Percentiles rank a stretch among this genome's conserved stretches.
Conservation (phyloP, 805 yeast genomes). For the Spathaspora arborariae region DNA sequence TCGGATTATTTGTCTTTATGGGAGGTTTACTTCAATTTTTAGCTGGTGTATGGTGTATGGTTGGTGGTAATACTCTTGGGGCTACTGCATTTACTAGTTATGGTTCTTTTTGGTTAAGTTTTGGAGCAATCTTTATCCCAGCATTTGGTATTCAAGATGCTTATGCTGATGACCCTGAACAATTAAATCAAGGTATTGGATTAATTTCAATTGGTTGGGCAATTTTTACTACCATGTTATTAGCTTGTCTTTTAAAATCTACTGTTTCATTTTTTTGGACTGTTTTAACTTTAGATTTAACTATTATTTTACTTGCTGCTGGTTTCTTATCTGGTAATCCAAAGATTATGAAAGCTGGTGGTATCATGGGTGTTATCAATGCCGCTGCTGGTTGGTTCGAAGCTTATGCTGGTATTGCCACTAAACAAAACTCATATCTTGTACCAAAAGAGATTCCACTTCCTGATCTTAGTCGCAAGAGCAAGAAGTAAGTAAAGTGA, state of each 20-base stretch:
- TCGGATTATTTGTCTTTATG: constrained; percentile 46
- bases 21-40: constrained; percentile 48
- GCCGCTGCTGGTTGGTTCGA: constrained; percentile 56
- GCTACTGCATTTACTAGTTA: constrained; percentile 49
- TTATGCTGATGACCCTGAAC: constrained; percentile 40
- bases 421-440: constrained; percentile 54
- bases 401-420: constrained; percentile 58
- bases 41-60: constrained; percentile 48
- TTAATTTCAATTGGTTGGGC: constrained; percentile 61
- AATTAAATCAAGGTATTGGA: constrained; percentile 48
- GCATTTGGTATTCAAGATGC: constrained; percentile 51
- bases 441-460: constrained; percentile 45
- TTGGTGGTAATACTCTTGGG: constrained; percentile 53
- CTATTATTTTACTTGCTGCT: constrained; percentile 48
- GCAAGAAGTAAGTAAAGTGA: neutral
- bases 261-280: constrained; percentile 47
- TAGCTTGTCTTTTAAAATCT: constrained; percentile 51
- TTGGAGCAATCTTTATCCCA: constrained; percentile 46
- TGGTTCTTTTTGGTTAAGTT: constrained; percentile 55
- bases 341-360: constrained; percentile 44
- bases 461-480: constrained; percentile 10
- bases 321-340: constrained; percentile 47
- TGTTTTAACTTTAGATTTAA: constrained; percentile 50
- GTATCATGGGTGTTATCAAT: constrained; percentile 52
- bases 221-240: constrained; percentile 56